Conservation (phyloP, 1,139 yeast species). For the Scheffersomyces illinoinensis region DNA sequence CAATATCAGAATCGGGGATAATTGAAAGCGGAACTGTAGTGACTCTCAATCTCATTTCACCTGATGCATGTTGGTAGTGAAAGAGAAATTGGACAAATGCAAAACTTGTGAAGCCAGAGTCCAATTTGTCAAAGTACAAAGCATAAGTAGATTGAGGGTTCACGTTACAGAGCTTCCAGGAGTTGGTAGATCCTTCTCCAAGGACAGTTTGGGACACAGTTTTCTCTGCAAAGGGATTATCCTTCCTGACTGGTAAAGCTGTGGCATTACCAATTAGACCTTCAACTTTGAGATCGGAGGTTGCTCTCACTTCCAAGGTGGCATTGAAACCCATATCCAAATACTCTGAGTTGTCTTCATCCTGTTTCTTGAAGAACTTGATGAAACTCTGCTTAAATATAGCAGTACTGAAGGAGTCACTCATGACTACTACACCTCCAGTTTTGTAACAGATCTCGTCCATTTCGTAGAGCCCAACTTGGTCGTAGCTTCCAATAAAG, state of each 20-base stretch:
- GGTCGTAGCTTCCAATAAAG: slow-evolving; percentile 67
- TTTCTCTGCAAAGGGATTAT: slow-evolving; percentile 22
- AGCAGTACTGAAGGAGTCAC: slow-evolving; percentile 65
- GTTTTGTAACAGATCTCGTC: slow-evolving; percentile 56
- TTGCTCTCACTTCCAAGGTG: slow-evolving; percentile 54
- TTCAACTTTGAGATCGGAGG: slow-evolving; percentile 50
- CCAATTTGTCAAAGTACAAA: slow-evolving; percentile 54
- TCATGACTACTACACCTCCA: slow-evolving; percentile 63
- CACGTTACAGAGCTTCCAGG: slow-evolving; percentile 62
- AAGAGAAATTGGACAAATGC: slow-evolving; percentile 69
- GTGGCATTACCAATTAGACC: slow-evolving; percentile 65
- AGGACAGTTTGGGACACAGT: slow-evolving; percentile 27
- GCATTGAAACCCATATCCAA: slow-evolving; percentile 58
- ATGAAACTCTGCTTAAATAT: slow-evolving; percentile 65
- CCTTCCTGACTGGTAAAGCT: slow-evolving; percentile 34
- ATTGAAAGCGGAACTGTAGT: slow-evolving; percentile 50
- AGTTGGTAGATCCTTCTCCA: slow-evolving; percentile 57
- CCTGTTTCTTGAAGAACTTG: slow-evolving; percentile 45
- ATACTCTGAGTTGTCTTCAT: slow-evolving; percentile 25
- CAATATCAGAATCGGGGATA: slow-evolving; percentile 45
- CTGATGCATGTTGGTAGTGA: slow-evolving; percentile 65
- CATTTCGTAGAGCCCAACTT: slow-evolving; percentile 67
- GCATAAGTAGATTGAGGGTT: slow-evolving; percentile 61
- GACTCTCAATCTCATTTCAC: slow-evolving; percentile 46
- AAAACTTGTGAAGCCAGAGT: slow-evolving; percentile 26